Evolutionary conservation across 2,329 filamentous ascomycete genomes (phyloP), one percentile per base, ranked within the genome.

Genomic region (Pseudogymnoascus sp.): DNA sequence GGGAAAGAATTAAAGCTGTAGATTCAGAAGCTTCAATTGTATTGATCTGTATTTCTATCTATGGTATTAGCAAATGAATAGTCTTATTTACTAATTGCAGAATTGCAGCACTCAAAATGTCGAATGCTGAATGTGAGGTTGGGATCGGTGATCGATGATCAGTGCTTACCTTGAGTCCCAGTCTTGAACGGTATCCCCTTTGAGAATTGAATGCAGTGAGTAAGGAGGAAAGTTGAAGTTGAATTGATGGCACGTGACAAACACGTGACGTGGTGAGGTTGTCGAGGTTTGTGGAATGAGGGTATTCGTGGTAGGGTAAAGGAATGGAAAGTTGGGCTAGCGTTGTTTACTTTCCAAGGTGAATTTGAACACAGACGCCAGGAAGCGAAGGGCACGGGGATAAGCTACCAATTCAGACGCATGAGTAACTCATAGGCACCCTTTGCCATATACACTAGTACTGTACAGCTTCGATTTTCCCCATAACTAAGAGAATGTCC

Each of bases 21-120:
- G 30, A 30, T 30, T 28, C 26, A 52, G 45, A 52, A 30, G 26
- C 23, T 52, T 12, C 45, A 30, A 30, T 28, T 28, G 45, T 52
- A 52, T 52, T 52, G 26, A 52, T 52, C 45, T 52, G 45, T 19
- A 52, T 52, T 52, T 52, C 45, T 52, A 52, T 52, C 45, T 30
- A 52, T 6, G 45, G 26, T 52, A 52, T 52, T 30, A 52, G 26
- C 45, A 52, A 30, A 6, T n/a, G 9, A 12, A 30, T 48, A 7
- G 5, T 52, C 45, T 41, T 41, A n/a, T 41, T 23, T 23, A 23
- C 5, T 52, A 30, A 52, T 52, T 52, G n/a, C 41, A 52, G 8
- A 8, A 26, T 52, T 52, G 23, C 45, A 52, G 26, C n/a, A 52
- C n/a, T 28, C 26, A 10, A 19, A 52, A 30, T 30, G 9, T 12